Base-by-base conservation (phyloP, 2,329 filamentous ascomycete genomes). In the Verruconis gallopava region DNA sequence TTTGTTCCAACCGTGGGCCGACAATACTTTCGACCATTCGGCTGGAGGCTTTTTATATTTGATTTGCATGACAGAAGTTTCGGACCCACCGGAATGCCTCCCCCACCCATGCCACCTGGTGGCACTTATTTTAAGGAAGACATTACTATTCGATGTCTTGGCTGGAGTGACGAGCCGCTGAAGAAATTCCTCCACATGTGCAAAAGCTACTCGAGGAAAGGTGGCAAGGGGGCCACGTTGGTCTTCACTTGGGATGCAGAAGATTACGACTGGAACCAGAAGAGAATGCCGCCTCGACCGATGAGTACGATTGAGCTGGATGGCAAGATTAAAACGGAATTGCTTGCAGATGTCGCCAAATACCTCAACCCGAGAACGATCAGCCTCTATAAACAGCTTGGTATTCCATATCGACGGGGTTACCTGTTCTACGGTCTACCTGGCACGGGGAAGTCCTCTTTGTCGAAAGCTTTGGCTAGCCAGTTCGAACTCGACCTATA, bases 331-430 rank as follows among this genome's bases (percentile, higher is more conserved):
- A 45, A 45, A 28, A 15, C 20, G 3, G 21, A n/a, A 12, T 17
- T 46, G 5, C 22, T 46, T n/a, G 21, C 5, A 5, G 44, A 46
- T 19, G 20, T 39, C 3, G 4, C 18, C 6, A 19, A 5, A 40
- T 46, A 38, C 19, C 66, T 91, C 0, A 75, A 85, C 41, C 81
- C 82, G 0, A 64, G 68, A 1, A 83, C 77, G 0, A 72, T 75
- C 1, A 68, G 77, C 14, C 93, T 84, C 84, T 93, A 94, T 55
- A 70, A 79, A 0, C 81, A 84, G 49, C 73, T 85, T 4, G 85
- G 85, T 1, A 89, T 93, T 21, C 85, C 86, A 0, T 93, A 93
- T 56, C 74, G 85, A 12, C 72, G 85, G 3, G 86, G 85, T 0
- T 93, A 91, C 53, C 71, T 93, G 13, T 36, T 20, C n/a, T 69